Evolutionary conservation across 225 moss, liverwort and hornwort species (phyloP).

Genomic region (Antitrichia curtipendula): DNA sequence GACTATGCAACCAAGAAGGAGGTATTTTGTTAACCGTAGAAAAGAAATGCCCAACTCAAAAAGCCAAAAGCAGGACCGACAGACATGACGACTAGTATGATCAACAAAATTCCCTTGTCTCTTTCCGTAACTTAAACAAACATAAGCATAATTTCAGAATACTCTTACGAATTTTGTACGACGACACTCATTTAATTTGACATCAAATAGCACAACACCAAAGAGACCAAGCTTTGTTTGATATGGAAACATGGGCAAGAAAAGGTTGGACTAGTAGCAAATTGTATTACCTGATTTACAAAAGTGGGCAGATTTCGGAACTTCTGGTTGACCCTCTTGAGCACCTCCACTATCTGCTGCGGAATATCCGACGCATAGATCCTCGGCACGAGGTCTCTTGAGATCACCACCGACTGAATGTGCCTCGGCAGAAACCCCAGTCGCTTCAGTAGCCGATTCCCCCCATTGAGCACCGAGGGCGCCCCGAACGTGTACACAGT

Average conservation of each 20-base stretch:
- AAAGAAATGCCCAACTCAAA: background rate
- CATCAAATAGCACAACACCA: too few species aligned
- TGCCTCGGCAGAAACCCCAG: slow-evolving; percentile 17
- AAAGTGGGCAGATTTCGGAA: slow-evolving; percentile 24
- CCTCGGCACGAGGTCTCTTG: slow-evolving; percentile 36
- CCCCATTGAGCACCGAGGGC: slow-evolving; percentile 26
- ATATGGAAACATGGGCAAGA: background rate
- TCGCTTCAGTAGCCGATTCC: slow-evolving; percentile 17
- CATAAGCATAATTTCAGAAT: background rate
- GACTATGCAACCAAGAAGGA: background rate
- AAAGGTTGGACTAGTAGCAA: background rate
- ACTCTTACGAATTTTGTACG: background rate
- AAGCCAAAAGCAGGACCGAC: too few species aligned
- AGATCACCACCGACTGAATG: slow-evolving; percentile 33
- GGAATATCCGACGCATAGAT: slow-evolving; percentile 35
- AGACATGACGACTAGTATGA: background rate
- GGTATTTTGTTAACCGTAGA: background rate
- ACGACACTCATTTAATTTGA: background rate
- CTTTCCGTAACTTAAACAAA: background rate
- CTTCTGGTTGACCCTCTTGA: slow-evolving; percentile 17
- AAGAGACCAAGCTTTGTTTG: background rate
- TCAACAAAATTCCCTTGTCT: background rate
- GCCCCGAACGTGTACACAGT: slow-evolving; percentile 44
- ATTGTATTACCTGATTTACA: slow-evolving; percentile 7
- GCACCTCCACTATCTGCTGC: slow-evolving; percentile 20